Evolutionary conservation across 768 basidiomycete genomes (phyloP), one percentile per base, ranked within the genome.

Genomic region (Hericium alpestre): DNA sequence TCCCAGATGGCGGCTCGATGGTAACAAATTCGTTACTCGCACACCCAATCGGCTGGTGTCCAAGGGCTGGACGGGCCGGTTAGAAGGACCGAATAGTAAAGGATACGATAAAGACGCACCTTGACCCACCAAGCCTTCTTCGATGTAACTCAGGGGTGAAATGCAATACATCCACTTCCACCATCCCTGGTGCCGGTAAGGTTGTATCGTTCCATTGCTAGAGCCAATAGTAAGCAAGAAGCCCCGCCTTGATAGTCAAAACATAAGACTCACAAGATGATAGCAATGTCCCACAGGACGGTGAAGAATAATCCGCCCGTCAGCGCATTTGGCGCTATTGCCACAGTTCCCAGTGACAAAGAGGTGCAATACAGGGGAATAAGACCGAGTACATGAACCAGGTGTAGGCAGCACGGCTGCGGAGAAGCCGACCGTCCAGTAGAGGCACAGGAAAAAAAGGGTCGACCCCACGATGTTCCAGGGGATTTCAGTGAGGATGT

Each of bases 21-120:
- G 72, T 73, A 2, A 82, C 79, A 16, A 81, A 73, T 65, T 93
- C 92, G 54, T 74, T 67, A 0, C 68, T 15, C 0, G 83, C 67
- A 66, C 92, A 93, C 12, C 68, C 71, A 49, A 87, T 73, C 1
- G 66, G 58, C 50, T 74, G 69, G 6, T 69, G 72, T 0, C 81
- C 83, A 13, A 86, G 64, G 8, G 78, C 83, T 82, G 32, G 32
- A 57, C 4, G 39, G 18, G 23, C 37, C 41, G n/a, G 4, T 50
- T 57, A 20, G 50, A 32, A 20, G 41, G 43, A 46, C 23, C 52
- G 0, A 6, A 38, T 38, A 22, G 32, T 6, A 2, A 32, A 6
- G 32, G 8, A 1, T 20, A 23, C 32, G 1, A 32, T 32, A 10
- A 10, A 10, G 6, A 63, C 76, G 60, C 62, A 86, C 85, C 68